Conservation (phyloP, 768 basidiomycete genomes). For the Termitomyces sp. region DNA sequence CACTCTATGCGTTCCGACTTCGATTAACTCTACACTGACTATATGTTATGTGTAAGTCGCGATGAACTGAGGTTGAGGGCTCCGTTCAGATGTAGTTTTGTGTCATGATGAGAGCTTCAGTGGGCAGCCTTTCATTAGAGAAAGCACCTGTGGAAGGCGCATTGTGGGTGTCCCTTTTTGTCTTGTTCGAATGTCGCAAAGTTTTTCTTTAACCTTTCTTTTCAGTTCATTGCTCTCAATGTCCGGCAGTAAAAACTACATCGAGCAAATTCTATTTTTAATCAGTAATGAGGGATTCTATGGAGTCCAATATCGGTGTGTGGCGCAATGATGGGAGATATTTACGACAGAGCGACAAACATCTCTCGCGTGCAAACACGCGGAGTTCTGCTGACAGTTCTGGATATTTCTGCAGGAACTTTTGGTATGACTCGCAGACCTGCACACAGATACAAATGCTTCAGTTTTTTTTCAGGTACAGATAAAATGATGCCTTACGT, state of each 20-base stretch:
- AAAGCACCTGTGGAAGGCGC: no score
- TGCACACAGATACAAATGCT: conserved; percentile 21
- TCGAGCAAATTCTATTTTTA: neutral
- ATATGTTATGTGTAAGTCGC: no score
- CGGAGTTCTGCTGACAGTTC: conserved; percentile 65
- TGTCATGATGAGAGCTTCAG: no score
- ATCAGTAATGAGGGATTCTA: neutral
- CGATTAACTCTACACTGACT: neutral
- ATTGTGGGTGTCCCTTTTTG: no score
- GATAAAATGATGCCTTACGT: conserved; percentile 39
- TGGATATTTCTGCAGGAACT: conserved; percentile 81
- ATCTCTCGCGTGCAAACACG: conserved; percentile 28
- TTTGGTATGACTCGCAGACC: conserved; percentile 77
- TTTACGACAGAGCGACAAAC: neutral
- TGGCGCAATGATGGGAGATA: neutral
- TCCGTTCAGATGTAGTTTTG: no score
- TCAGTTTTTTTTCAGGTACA: neutral
- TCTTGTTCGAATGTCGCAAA: no score
- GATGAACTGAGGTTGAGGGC: no score
- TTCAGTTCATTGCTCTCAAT: neutral
- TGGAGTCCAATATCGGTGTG: neutral
- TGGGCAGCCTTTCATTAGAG: no score
- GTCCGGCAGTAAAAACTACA: neutral
- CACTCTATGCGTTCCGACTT: conserved; percentile 23
- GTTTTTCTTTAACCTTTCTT: no score